Conservation (phyloP, 257 asterid genomes). For the Linaria vulgaris region DNA sequence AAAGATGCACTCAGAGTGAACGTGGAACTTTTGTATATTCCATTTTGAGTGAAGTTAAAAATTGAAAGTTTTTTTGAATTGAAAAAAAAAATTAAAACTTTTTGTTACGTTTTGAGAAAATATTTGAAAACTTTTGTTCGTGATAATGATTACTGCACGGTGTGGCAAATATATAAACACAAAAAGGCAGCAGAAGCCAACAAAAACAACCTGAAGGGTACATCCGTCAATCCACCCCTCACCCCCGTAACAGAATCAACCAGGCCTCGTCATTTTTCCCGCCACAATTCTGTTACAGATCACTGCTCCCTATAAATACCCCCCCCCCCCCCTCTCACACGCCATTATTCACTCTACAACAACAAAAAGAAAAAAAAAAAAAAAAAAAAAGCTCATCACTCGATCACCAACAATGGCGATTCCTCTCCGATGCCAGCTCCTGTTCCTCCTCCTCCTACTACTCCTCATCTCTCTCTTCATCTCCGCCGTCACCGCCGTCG, state of each 20-base stretch:
- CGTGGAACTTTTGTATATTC: no score
- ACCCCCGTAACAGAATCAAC: constrained; percentile 28
- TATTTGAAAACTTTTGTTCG: no score
- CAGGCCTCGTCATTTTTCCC: constrained; percentile 20
- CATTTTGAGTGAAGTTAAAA: no score
- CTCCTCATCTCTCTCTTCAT: constrained; percentile 41
- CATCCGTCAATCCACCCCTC: background rate
- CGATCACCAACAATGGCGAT: constrained; percentile 39
- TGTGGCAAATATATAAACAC: no score
- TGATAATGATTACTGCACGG: no score
- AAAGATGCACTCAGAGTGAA: no score
- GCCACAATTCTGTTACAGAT: constrained; percentile 26
- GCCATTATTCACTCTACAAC: background rate
- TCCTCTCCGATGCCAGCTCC: constrained; percentile 42
- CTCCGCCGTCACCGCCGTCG: constrained; percentile 36
- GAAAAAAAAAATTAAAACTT: no score
- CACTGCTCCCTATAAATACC: background rate
- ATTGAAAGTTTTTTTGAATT: no score
- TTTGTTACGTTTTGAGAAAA: no score
- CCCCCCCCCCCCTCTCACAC: background rate
- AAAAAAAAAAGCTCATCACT: background rate
- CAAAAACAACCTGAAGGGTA: background rate
- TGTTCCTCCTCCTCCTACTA: constrained; percentile 39
- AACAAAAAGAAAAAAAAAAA: background rate
- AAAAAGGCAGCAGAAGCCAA: no score